Evolutionary conservation across 108 stramenopile species (phyloP), one percentile per base, ranked within the genome.

Genomic region (Fistulifera solaris): DNA sequence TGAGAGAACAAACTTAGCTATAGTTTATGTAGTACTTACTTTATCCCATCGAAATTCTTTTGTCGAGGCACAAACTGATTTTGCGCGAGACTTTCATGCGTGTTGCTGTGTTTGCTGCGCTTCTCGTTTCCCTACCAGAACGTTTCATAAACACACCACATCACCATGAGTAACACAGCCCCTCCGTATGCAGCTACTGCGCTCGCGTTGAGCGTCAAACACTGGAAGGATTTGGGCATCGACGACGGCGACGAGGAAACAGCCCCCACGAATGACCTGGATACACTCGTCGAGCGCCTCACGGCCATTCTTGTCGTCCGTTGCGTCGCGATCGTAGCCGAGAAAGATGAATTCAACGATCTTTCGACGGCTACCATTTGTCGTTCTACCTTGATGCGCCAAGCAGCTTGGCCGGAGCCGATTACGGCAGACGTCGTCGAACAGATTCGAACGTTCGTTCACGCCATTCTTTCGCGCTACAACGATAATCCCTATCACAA

Each of bases 301-400:
- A 61, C 66, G 1, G 48, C 71, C 13, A 31, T 78, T 25, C 48
- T 78, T 19, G 15, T 75, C 17, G 58, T 74, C 28, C 54, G 77
- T 31, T 63, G 71, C 1, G 73, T 75, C 27, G 70, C 77, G 4
- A 25, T 78, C 12, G 65, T 68, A 0, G 56, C 56, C 11, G 55
- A 41, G 27, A 55, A 63, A 15, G 52, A 35, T 13, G 46, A 44
- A 15, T 63, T 43, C 52, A 15, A 35, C 16, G 61, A 54, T 44
- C 24, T 58, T n/a, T 50, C 59, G 13, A 56, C 64, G 16, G 51
- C 52, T 19, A 53, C 52, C 19, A 49, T 62, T 27, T 51, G 52
- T 52, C 48, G 40, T 17, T 46, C 48, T 11, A 38, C 46, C 11
- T 14, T 63, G n/a, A 47, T 59, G 16, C 22, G 48, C 0, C 17